Base-by-base conservation (phyloP, 2,329 filamentous ascomycete genomes). In the Fusarium aywerte region DNA sequence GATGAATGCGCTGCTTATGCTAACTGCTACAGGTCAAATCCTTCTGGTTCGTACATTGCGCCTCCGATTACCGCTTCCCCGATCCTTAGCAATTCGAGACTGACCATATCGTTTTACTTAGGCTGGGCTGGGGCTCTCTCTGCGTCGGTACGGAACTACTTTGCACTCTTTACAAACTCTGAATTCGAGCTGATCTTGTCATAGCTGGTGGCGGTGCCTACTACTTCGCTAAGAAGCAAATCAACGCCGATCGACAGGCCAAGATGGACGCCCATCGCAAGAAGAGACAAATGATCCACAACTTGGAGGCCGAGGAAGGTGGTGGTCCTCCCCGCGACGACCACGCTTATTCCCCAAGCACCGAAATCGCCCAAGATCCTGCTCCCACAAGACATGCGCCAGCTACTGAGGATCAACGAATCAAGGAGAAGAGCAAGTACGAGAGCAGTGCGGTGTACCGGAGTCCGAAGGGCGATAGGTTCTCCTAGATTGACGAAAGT, bases 211-310 rank as follows among this genome's bases (percentile, higher is more conserved):
- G 89, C 69, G 92, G 90, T 67, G 93, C 95, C 74, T 99, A 98
- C 84, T 93, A 92, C 83, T 97, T 97, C 78, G 96, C 96, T 68
- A 99, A 99, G 85, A 87, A 88, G 76, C 90, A 90, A 78, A 97
- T 99, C 85, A 97, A 97, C 77, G 92, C 92, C 71, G 93, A 97
- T 80, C 92, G 95, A 68, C 85, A 87, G 63, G 83, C 87, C 62
- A 88, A 92, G 74, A 87, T 91, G 69, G 86, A 91, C 72, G 89
- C 91, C 63, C 85, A 84, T 59, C 84, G 86, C 55, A 81, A 87
- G 71, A 89, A 90, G 81, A 90, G 85, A 81, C 85, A 85, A 58
- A 80, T 83, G 71, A 81, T 84, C 38, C 80, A 85, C 25, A 82
- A 83, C n/a, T 78, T 89, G 62, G 86, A 89, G 73, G 74, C 79